phyloP scores from a whole-genome alignment of 2,329 filamentous ascomycete species.

The Elsinoe batatas region DNA sequence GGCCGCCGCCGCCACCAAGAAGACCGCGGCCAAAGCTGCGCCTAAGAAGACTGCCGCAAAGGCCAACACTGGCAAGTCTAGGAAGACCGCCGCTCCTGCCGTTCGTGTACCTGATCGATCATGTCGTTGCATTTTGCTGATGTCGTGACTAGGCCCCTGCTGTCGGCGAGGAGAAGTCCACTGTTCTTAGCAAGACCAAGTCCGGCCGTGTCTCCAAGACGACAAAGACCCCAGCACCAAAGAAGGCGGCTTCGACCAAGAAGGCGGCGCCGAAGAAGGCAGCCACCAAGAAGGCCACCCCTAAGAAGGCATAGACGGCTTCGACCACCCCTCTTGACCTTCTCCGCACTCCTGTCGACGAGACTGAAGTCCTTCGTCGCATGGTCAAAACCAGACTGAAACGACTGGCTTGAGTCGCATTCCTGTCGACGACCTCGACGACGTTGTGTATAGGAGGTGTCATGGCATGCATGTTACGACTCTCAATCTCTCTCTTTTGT shows the following conservation, averaged over 20 bases:
- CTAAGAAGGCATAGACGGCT: constrained; percentile 23
- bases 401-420: not conserved
- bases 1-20: constrained; percentile 27
- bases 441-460: constrained; percentile 1
- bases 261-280: constrained; percentile 35
- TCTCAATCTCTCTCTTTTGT: constrained; percentile 1
- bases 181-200: constrained; percentile 71
- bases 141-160: constrained; percentile 46
- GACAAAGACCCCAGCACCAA: constrained; percentile 33
- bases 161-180: constrained; percentile 54
- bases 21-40: constrained; percentile 26
- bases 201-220: constrained; percentile 74
- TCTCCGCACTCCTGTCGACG: not conserved
- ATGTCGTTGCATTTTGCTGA: not conserved
- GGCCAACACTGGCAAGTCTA: constrained; percentile 38
- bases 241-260: constrained; percentile 33
- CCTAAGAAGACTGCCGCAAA: constrained; percentile 29
- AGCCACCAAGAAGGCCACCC: constrained; percentile 37
- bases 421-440: not conserved
- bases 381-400: not conserved
- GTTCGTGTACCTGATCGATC: constrained; percentile 18
- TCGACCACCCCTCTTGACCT: constrained; percentile 1
- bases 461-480: constrained; percentile 10
- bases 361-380: not conserved
- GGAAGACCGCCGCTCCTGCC: constrained; percentile 31